These are phyloP conservation scores for Berberis vulgaris DNA, from an alignment of 164 flowering plant species.

Conservation along the genomic window DNA sequence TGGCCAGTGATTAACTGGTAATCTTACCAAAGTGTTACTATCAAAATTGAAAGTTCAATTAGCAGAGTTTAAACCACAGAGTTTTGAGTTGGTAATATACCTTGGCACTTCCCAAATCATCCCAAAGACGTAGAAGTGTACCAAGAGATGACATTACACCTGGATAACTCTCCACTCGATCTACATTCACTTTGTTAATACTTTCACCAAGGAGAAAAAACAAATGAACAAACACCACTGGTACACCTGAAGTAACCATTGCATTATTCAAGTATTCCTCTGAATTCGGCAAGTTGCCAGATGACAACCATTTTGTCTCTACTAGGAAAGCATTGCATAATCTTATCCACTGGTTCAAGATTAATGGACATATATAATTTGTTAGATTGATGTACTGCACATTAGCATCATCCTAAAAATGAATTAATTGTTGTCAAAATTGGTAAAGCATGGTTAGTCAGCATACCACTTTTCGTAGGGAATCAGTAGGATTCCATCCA, in stretches of 20 bases:
- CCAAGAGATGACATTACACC: constrained; percentile 9
- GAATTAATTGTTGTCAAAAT: too few species aligned
- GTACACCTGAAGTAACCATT: constrained; percentile 37
- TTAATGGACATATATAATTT: too few species aligned
- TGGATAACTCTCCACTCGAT: constrained; percentile 3
- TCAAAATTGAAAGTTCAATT: too few species aligned
- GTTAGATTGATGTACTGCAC: too few species aligned
- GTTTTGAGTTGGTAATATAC: constrained; percentile 3
- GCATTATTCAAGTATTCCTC: constrained; percentile 32
- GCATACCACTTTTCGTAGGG: constrained; percentile 26
- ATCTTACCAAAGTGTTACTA: too few species aligned
- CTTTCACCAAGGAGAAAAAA: constrained; percentile 44
- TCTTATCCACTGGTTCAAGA: constrained; percentile 34
- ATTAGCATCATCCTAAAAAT: too few species aligned
- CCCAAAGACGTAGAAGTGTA: constrained; percentile 27
- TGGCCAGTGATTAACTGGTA: too few species aligned
- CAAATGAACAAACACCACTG: constrained; percentile 28
- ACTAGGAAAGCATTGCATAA: constrained; percentile 44
- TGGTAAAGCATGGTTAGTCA: too few species aligned
- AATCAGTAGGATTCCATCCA: constrained; percentile 34
- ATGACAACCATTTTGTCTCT: constrained; percentile 49
- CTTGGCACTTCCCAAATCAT: constrained; percentile 21
- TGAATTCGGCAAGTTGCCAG: constrained; percentile 22
- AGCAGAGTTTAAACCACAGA: not conserved
- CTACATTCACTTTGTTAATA: constrained; percentile 11